phyloP scores from a whole-genome alignment of 257 asterid species.

The Solanum neorickii region DNA sequence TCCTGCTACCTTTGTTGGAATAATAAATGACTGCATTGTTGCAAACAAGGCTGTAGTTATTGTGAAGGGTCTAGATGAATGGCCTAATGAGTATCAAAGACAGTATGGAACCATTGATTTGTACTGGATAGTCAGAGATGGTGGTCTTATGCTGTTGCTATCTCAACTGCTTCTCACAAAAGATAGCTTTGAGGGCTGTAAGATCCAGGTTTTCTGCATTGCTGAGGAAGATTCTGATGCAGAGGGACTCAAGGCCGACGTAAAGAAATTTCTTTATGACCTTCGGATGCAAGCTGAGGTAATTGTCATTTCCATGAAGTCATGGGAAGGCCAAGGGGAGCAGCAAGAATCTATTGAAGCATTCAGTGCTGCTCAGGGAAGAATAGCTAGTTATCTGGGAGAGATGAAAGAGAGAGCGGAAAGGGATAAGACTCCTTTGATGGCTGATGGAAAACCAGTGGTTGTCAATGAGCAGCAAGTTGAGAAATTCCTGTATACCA shows the following conservation, averaged over 20 bases:
- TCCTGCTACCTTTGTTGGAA: constrained; percentile 86
- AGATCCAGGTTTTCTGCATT: constrained; percentile 91
- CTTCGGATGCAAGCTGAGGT: constrained; percentile 99
- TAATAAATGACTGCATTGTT: constrained; percentile 90
- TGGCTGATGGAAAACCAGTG: constrained; percentile 78
- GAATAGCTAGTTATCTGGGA: constrained; percentile 48
- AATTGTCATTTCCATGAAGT: constrained; percentile 83
- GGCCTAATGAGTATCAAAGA: constrained; percentile 97
- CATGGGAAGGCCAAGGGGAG: constrained; percentile 77
- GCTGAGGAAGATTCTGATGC: constrained; percentile 99
- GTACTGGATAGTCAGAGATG: constrained; percentile 98
- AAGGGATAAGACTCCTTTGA: constrained; percentile 38
- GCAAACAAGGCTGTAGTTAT: constrained; percentile 97
- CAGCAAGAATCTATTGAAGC: constrained; percentile 71
- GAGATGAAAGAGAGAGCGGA: constrained; percentile 54
- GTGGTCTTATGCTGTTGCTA: constrained; percentile 94
- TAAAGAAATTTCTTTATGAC: constrained; percentile 85
- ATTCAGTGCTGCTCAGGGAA: constrained; percentile 47
- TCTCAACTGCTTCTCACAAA: constrained; percentile 94
- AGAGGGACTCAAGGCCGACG: constrained; percentile 81
- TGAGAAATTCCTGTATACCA: constrained; percentile 71
- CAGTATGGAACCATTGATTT: constrained; percentile 92
- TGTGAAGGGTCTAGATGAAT: constrained; percentile 95
- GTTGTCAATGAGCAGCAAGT: constrained; percentile 75
- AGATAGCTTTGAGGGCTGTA: constrained; percentile 93